Evolutionary conservation across 495 filamentous ascomycete species (phyloP).

Genomic region (Pseudotulostoma volvatum): DNA sequence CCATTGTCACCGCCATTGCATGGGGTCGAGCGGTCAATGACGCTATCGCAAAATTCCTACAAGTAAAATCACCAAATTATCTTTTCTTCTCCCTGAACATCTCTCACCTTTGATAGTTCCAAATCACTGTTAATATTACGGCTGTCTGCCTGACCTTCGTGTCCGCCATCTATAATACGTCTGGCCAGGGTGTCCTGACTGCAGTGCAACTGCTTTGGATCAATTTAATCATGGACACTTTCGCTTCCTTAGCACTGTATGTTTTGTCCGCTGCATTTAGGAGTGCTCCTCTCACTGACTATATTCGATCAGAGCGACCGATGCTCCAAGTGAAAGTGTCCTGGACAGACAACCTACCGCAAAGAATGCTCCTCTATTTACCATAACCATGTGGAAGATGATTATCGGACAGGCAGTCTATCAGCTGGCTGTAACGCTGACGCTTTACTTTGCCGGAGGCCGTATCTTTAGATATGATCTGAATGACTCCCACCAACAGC

Average conservation of each 20-base stretch:
- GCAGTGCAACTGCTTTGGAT: constrained; percentile 86
- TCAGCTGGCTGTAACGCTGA: constrained; percentile 61
- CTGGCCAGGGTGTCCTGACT: constrained; percentile 56
- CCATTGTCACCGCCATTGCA: constrained; percentile 75
- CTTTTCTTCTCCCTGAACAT: background rate
- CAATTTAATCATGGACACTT: constrained; percentile 88
- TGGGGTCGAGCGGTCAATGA: constrained; percentile 88
- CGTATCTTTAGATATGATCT: constrained; percentile 39
- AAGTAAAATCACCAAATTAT: constrained; percentile 14
- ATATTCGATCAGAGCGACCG: constrained; percentile 40
- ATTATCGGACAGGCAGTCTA: constrained; percentile 75
- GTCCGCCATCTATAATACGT: constrained; percentile 52
- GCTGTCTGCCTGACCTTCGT: constrained; percentile 74
- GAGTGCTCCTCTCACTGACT: constrained; percentile 1
- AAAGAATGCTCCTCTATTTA: constrained; percentile 62
- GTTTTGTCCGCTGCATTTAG: background rate
- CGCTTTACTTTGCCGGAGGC: constrained; percentile 57
- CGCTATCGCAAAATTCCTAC: constrained; percentile 76
- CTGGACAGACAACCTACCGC: constrained; percentile 69
- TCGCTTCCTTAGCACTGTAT: constrained; percentile 63
- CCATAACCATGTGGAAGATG: constrained; percentile 91
- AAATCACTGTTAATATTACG: constrained; percentile 83
- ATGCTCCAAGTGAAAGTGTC: constrained; percentile 63
- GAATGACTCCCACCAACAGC: constrained; percentile 19
- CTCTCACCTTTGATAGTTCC: constrained; percentile 33